phyloP scores from a whole-genome alignment of 108 stramenopile genomes.

The Skeletonema marinoi region DNA sequence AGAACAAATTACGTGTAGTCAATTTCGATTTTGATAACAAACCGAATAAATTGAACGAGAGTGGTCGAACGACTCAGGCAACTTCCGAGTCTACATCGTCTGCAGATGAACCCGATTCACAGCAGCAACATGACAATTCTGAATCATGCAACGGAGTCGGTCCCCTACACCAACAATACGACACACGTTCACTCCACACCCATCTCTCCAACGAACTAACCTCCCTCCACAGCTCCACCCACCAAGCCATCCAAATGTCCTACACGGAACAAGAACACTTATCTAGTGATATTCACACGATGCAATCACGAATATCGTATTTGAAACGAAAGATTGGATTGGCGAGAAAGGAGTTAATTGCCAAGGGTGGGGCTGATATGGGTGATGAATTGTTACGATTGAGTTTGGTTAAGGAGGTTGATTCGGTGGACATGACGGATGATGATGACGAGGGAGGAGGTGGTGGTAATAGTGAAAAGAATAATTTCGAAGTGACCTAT shows the following conservation, averaged over 20 bases:
- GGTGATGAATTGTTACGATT: background rate
- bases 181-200: background rate
- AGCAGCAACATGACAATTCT: background rate
- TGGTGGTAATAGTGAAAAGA: background rate
- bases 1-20: background rate
- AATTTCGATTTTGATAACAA: background rate
- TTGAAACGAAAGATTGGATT: slow-evolving; percentile 1
- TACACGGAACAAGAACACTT: background rate
- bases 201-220: background rate
- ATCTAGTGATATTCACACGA: background rate
- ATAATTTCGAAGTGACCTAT: background rate
- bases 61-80: background rate
- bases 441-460: background rate
- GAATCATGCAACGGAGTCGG: too few species aligned
- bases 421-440: background rate
- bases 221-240: background rate
- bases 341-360: background rate
- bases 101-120: background rate
- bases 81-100: background rate
- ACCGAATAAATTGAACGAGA: background rate
- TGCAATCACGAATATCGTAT: background rate
- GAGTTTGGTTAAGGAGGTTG: slow-evolving; percentile 1
- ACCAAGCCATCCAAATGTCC: background rate
- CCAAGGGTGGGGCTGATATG: background rate
- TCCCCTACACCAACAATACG: background rate